phyloP scores from a whole-genome alignment of 2,329 filamentous ascomycete genomes.

The Alternaria triticimaculans region DNA sequence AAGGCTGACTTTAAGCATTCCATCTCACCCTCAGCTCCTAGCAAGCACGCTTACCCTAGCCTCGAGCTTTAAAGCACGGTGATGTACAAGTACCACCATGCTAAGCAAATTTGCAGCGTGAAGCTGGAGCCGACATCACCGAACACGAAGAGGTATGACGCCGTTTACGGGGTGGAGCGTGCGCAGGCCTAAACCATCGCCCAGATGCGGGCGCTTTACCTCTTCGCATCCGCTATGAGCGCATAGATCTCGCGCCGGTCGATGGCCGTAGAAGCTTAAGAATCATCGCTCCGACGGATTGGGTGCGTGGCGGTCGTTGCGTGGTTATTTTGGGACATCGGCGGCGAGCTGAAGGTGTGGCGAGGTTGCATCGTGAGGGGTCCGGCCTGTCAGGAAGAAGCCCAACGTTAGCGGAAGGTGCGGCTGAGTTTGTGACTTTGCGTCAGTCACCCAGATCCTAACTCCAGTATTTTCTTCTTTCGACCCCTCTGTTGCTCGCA shows the following conservation, averaged over 20 bases:
- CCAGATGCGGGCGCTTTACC: constrained; percentile 4
- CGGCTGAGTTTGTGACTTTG: neutral
- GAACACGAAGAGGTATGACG: constrained; percentile 13
- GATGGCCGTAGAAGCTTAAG: neutral
- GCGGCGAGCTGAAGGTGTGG: neutral
- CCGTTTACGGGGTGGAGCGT: constrained; percentile 5
- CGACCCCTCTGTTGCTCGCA: neutral
- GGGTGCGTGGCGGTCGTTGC: neutral
- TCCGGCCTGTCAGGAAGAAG: neutral
- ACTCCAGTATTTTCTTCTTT: neutral
- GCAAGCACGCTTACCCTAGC: neutral
- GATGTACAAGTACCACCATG: neutral
- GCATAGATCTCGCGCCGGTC: neutral
- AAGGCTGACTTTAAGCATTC: constrained; percentile 5
- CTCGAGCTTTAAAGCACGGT: constrained; percentile 1
- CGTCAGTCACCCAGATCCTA: neutral
- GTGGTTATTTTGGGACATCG: constrained; percentile 2
- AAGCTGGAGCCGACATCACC: constrained; percentile 3
- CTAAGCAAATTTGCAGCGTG: neutral
- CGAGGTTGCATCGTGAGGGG: neutral
- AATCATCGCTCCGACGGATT: neutral
- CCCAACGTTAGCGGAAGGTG: neutral
- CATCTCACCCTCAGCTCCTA: neutral
- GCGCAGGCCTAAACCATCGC: constrained; percentile 5
- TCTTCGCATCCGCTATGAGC: neutral